Conservation (phyloP, 495 filamentous ascomycete species). For the Achaetomiella virescens region DNA sequence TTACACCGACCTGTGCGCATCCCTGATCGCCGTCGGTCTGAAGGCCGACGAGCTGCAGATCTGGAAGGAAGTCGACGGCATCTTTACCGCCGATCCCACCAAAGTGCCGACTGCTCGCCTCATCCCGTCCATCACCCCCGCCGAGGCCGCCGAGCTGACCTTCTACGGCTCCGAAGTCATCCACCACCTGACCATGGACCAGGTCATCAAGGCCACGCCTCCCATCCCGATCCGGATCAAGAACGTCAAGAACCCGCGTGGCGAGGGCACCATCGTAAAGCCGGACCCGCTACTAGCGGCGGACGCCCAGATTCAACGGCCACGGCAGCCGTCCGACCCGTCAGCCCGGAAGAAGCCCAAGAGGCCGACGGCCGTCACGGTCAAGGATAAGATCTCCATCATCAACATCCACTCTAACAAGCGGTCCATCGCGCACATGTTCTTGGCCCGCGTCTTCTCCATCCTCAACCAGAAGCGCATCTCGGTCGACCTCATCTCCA, state of each 20-base stretch:
- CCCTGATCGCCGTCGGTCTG: constrained; percentile 71
- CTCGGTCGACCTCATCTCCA: constrained; percentile 88
- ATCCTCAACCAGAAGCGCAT: constrained; percentile 74
- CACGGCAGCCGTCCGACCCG: constrained; percentile 38
- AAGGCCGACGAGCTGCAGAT: constrained; percentile 77
- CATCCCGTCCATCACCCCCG: constrained; percentile 70
- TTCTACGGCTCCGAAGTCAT: constrained; percentile 96
- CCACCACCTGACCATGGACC: constrained; percentile 97
- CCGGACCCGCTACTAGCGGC: constrained; percentile 44
- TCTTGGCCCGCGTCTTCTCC: constrained; percentile 83
- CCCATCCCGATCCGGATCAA: constrained; percentile 94
- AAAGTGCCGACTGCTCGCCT: constrained; percentile 82
- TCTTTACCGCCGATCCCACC: constrained; percentile 81
- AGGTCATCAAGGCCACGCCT: constrained; percentile 79
- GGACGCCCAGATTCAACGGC: constrained; percentile 40
- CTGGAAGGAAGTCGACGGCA: constrained; percentile 91
- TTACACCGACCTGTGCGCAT: constrained; percentile 86
- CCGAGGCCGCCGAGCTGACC: constrained; percentile 84
- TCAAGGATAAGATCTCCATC: constrained; percentile 87
- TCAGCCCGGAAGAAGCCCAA: constrained; percentile 36
- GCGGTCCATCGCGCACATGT: constrained; percentile 67
- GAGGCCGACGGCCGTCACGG: constrained; percentile 83
- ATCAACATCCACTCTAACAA: constrained; percentile 95
- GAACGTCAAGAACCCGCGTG: constrained; percentile 92
- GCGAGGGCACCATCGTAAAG: constrained; percentile 81